Conservation (phyloP, 164 flowering plant genomes). For the Sextonia rubra region DNA sequence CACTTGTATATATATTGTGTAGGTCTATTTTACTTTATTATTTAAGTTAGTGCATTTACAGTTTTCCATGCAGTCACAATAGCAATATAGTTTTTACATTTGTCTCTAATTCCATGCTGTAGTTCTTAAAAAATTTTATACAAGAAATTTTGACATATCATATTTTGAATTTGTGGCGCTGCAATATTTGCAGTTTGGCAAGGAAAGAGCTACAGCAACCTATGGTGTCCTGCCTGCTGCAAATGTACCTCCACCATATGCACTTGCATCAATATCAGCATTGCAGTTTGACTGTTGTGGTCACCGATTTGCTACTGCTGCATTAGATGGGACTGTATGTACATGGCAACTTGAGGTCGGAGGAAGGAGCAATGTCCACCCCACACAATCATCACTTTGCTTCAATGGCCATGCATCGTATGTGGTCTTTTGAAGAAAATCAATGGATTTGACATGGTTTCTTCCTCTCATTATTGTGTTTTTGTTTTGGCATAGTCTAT, state of each 20-base stretch:
- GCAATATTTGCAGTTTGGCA: constrained; percentile 68
- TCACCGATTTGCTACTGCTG: constrained; percentile 85
- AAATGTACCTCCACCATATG: constrained; percentile 92
- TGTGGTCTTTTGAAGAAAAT: constrained; percentile 16
- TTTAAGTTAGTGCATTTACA: too few relatives aligned
- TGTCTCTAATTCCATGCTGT: background rate
- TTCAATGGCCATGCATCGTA: constrained; percentile 80
- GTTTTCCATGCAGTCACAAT: too few relatives aligned
- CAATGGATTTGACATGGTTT: background rate
- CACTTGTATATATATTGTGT: too few relatives aligned
- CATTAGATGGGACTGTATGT: constrained; percentile 93
- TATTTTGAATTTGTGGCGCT: background rate
- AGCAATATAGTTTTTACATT: background rate
- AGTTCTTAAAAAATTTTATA: background rate
- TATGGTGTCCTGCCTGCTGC: constrained; percentile 98
- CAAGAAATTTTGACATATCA: background rate
- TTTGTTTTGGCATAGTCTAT: too few relatives aligned
- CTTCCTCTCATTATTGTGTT: background rate
- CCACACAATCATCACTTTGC: constrained; percentile 86
- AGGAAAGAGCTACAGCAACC: constrained; percentile 90
- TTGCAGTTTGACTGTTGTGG: constrained; percentile 85
- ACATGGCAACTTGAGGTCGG: constrained; percentile 99
- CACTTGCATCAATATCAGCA: constrained; percentile 87
- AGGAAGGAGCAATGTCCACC: constrained; percentile 77
- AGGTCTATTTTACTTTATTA: too few relatives aligned